Percentiles rank a stretch among this genome's conserved stretches.
These are phyloP conservation scores for Gardenia jasminoides DNA, from an alignment of 257 asterid genomes.

Conservation along the genomic window DNA sequence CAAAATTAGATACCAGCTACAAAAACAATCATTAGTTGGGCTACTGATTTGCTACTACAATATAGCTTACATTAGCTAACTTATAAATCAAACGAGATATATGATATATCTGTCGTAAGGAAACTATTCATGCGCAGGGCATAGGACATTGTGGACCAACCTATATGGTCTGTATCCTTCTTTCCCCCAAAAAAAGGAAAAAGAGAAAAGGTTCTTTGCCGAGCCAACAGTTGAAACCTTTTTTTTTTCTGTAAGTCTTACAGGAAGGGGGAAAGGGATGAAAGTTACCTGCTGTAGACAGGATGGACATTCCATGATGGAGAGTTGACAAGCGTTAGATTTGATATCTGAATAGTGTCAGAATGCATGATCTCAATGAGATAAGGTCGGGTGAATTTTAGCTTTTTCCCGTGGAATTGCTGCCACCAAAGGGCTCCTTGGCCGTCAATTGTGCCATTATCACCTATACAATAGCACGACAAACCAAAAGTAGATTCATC, in stretches of 20 bases:
- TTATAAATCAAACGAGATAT: no score
- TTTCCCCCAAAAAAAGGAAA: no score
- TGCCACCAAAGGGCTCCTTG: slow-evolving; percentile 89
- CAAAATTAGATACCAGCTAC: background rate
- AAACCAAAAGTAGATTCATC: background rate
- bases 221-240: no score
- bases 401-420: slow-evolving; percentile 67
- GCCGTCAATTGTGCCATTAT: slow-evolving; percentile 84
- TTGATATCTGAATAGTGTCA: slow-evolving; percentile 66
- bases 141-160: no score
- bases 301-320: slow-evolving; percentile 95
- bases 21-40: no score
- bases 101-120: no score
- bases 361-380: slow-evolving; percentile 84
- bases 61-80: no score
- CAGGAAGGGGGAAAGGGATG: no score
- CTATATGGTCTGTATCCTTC: no score
- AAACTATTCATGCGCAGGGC: no score
- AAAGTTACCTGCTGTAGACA: slow-evolving; percentile 71
- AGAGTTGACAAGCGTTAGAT: slow-evolving; percentile 64
- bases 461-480: slow-evolving; percentile 36
- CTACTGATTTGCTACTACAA: background rate
- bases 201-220: no score
- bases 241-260: no score
- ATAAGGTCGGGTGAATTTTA: slow-evolving; percentile 79